phyloP scores from a whole-genome alignment of 2,329 filamentous ascomycete species.

The Alternaria novae-zelandiae region DNA sequence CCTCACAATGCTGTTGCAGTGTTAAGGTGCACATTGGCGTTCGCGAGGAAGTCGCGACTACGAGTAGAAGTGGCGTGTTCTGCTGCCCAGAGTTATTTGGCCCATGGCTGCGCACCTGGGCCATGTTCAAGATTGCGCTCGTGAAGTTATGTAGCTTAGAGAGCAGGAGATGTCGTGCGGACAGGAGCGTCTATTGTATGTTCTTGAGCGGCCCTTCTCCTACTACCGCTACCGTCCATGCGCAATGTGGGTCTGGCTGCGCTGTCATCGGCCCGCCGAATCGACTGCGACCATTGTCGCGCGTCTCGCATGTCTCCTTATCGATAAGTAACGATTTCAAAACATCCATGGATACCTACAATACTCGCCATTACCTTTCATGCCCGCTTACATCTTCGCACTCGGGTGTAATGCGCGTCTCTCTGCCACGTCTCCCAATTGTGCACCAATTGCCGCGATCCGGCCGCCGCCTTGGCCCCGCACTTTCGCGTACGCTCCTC shows the following conservation, averaged over 20 bases:
- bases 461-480: background rate
- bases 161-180: background rate
- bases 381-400: background rate
- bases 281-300: background rate
- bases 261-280: background rate
- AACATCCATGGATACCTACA: background rate
- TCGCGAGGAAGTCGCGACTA: background rate
- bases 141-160: background rate
- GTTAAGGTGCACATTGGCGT: background rate
- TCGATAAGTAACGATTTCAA: background rate
- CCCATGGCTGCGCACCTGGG: background rate
- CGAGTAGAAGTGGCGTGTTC: background rate
- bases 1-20: background rate
- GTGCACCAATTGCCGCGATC: background rate
- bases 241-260: background rate
- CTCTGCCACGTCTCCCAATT: background rate
- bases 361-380: background rate
- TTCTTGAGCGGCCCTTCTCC: background rate
- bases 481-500: background rate
- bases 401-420: background rate
- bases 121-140: background rate
- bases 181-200: background rate
- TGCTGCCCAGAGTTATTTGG: background rate
- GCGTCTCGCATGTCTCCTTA: background rate
- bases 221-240: fast-evolving